These are phyloP conservation scores for Lactarius hengduanensis DNA, from an alignment of 768 basidiomycete genomes.

Conservation along the genomic window DNA sequence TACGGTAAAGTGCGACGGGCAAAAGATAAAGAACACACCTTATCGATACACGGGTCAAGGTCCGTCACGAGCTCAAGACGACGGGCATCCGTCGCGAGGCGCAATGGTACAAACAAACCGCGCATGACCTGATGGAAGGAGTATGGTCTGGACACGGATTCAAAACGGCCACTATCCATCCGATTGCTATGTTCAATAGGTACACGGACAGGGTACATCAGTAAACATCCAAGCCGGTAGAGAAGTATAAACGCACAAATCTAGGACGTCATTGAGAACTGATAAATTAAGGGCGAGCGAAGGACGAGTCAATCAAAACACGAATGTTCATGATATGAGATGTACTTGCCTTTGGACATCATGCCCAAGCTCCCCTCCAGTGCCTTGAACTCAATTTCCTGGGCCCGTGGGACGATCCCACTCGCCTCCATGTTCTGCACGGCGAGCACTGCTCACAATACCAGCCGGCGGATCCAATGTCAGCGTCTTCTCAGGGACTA, in stretches of 20 bases:
- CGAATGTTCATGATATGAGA: constrained; percentile 8
- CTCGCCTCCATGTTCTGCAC: constrained; percentile 91
- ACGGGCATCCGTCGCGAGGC: constrained; percentile 64
- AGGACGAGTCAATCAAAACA: constrained; percentile 16
- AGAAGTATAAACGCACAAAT: constrained; percentile 49
- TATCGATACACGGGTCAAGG: constrained; percentile 66
- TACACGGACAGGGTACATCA: not conserved
- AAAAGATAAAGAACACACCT: constrained; percentile 39
- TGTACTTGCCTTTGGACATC: constrained; percentile 75
- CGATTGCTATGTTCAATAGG: constrained; percentile 53
- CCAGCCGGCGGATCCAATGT: not conserved
- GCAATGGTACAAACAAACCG: constrained; percentile 67
- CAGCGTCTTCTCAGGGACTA: not conserved
- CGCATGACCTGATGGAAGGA: constrained; percentile 76
- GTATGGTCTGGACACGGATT: constrained; percentile 67
- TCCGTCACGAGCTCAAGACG: constrained; percentile 64
- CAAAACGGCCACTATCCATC: constrained; percentile 85
- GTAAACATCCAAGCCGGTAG: not conserved
- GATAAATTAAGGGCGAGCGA: constrained; percentile 14
- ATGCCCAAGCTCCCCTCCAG: constrained; percentile 77
- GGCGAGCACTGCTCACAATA: constrained; percentile 53
- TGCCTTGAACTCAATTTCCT: constrained; percentile 87
- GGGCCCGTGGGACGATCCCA: constrained; percentile 65
- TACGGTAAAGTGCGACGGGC: not conserved
- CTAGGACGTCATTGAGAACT: constrained; percentile 79